A percentile compares a stretch with the other conserved stretches of the same genome.
phyloP scores from a whole-genome alignment of 305 asterid genomes.

The Fraxinus sp. region DNA sequence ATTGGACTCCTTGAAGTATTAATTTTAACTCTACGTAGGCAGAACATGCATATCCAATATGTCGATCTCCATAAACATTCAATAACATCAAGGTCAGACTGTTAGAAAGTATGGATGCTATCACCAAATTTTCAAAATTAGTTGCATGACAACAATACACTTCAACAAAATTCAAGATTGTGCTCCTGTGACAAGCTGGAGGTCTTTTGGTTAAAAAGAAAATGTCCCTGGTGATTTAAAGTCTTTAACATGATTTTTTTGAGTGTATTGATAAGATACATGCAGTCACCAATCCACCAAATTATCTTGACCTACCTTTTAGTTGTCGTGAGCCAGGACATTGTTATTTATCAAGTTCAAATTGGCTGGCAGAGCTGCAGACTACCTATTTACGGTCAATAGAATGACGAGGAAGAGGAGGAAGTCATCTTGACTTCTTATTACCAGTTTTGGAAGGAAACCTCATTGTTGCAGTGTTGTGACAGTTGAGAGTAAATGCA shows the following conservation, averaged over 20 bases:
- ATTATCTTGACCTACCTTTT: neutral
- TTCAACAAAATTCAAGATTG: neutral
- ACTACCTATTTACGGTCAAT: neutral
- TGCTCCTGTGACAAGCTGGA: neutral
- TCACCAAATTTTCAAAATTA: neutral
- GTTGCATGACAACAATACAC: neutral
- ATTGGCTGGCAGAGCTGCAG: neutral
- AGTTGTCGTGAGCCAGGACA: neutral
- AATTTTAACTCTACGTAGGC: neutral
- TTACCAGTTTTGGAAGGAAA: neutral
- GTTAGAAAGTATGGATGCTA: neutral
- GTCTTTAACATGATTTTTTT: neutral
- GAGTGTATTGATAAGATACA: neutral
- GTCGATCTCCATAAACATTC: neutral
- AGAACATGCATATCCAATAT: neutral
- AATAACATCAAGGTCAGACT: neutral
- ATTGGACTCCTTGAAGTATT: neutral
- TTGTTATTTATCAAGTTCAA: neutral
- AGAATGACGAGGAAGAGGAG: neutral
- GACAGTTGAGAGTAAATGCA: neutral
- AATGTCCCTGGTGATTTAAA: neutral
- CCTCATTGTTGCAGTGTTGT: neutral
- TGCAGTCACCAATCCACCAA: neutral
- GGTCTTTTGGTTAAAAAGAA: neutral
- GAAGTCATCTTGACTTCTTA: neutral